Conservation (phyloP, 805 yeast species). For the Candida ortonii region DNA sequence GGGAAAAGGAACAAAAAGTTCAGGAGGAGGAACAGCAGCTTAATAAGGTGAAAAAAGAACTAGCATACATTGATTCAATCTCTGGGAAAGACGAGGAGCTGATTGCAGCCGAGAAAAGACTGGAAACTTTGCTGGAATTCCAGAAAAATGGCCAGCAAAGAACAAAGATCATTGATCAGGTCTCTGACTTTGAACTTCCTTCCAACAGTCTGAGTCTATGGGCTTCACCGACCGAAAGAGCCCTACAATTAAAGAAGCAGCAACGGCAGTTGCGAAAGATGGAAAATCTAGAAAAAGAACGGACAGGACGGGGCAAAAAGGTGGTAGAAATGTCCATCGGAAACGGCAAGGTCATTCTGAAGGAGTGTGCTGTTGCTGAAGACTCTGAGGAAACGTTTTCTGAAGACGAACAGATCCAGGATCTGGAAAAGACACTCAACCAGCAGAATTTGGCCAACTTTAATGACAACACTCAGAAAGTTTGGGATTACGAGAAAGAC, state of each 20-base stretch:
- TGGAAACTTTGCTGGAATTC: slow-evolving; percentile 71
- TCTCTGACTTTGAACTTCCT: slow-evolving; percentile 75
- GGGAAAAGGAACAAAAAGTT: slow-evolving; percentile 32
- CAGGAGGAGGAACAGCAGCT: slow-evolving; percentile 39
- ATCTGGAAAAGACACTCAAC: slow-evolving; percentile 1
- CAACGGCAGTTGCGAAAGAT: slow-evolving; percentile 68
- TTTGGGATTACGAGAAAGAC: slow-evolving; percentile 65
- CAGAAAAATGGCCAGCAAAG: slow-evolving; percentile 88
- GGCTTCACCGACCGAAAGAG: slow-evolving; percentile 86
- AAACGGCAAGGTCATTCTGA: slow-evolving; percentile 75
- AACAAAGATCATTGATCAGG: slow-evolving; percentile 89
- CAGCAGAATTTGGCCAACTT: slow-evolving; percentile 31
- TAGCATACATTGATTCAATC: slow-evolving; percentile 41
- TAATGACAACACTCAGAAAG: slow-evolving; percentile 31
- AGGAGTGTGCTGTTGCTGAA: slow-evolving; percentile 39
- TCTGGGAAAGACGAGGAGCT: slow-evolving; percentile 55
- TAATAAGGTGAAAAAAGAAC: slow-evolving; percentile 40
- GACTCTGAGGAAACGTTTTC: slow-evolving; percentile 27
- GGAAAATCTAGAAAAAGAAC: slow-evolving; percentile 53
- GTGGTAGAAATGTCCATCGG: slow-evolving; percentile 75
- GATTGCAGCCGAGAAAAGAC: slow-evolving; percentile 64
- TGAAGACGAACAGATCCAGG: slow-evolving; percentile 34
- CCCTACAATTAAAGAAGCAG: slow-evolving; percentile 80
- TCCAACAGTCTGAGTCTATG: slow-evolving; percentile 57
- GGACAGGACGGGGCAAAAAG: slow-evolving; percentile 71